These are phyloP conservation scores for Saccharum officinarum DNA, from an alignment of 176 grass and related monocot species.

Conservation along the genomic window DNA sequence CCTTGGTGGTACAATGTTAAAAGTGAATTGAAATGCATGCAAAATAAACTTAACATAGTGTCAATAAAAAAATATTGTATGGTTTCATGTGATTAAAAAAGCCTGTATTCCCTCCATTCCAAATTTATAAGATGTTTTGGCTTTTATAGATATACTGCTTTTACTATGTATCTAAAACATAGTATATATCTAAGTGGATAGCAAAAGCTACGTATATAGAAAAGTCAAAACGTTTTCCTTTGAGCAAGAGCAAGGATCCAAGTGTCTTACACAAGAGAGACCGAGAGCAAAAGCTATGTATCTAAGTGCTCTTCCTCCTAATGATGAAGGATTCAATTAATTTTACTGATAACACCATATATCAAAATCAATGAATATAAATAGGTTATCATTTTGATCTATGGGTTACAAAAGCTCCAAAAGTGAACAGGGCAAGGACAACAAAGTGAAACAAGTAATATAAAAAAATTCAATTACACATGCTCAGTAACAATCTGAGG, in stretches of 20 bases:
- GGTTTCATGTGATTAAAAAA: no score
- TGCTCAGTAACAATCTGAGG: not conserved
- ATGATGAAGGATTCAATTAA: not conserved
- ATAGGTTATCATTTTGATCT: not conserved
- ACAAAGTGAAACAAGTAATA: not conserved
- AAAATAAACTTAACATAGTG: no score
- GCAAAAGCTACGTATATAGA: no score
- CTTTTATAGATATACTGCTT: no score
- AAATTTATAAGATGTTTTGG: no score
- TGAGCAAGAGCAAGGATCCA: not conserved
- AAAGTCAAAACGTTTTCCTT: no score
- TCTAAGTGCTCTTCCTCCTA: not conserved
- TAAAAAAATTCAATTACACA: not conserved
- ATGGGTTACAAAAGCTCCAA: not conserved
- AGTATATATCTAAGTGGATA: not conserved
- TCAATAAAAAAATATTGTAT: no score
- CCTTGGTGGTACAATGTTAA: not conserved
- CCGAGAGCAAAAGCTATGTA: not conserved
- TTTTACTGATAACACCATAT: not conserved
- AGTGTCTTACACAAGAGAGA: not conserved
- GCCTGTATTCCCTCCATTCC: no score
- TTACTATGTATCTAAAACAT: not conserved
- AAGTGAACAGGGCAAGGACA: not conserved
- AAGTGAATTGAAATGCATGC: no score
- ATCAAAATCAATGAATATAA: not conserved